Percentiles rank a stretch among this genome's conserved stretches.
Evolutionary conservation across 2,329 filamentous ascomycete species (phyloP).

Genomic region (Aspergillus quadrilineatus): DNA sequence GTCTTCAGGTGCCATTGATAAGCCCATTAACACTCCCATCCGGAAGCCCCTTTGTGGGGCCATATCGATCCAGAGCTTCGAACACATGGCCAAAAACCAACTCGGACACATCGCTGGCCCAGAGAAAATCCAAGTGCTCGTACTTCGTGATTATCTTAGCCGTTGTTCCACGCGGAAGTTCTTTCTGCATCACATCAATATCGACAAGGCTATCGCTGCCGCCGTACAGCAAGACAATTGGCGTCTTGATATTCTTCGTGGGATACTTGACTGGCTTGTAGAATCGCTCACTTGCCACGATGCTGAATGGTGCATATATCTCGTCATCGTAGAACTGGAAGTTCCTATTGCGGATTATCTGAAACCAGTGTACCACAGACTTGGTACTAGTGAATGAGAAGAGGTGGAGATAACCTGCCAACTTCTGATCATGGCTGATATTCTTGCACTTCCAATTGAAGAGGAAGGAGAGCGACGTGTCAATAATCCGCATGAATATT

Average conservation of each 20-base stretch:
- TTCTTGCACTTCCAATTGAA: constrained; percentile 89
- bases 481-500: constrained; percentile 85
- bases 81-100: constrained; percentile 91
- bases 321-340: constrained; percentile 99
- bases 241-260: constrained; percentile 94
- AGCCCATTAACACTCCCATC: constrained; percentile 2
- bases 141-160: constrained; percentile 88
- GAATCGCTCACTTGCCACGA: constrained; percentile 73
- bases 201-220: constrained; percentile 92
- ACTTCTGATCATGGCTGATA: constrained; percentile 81
- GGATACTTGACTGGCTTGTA: constrained; percentile 97
- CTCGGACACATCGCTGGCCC: constrained; percentile 79
- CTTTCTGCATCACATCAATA: constrained; percentile 86
- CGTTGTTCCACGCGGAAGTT: constrained; percentile 79
- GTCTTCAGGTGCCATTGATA: constrained; percentile 14
- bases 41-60: constrained; percentile 9
- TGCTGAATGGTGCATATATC: constrained; percentile 70
- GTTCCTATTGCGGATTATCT: constrained; percentile 92
- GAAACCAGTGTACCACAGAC: constrained; percentile 98
- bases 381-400: constrained; percentile 98
- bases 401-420: constrained; percentile 91
- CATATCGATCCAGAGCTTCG: constrained; percentile 73
- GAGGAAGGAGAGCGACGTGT: constrained; percentile 74
- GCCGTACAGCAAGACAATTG: constrained; percentile 89
- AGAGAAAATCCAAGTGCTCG: constrained; percentile 95